phyloP scores from a whole-genome alignment of 2,329 filamentous ascomycete species.

The Aspergillus amoenus region DNA sequence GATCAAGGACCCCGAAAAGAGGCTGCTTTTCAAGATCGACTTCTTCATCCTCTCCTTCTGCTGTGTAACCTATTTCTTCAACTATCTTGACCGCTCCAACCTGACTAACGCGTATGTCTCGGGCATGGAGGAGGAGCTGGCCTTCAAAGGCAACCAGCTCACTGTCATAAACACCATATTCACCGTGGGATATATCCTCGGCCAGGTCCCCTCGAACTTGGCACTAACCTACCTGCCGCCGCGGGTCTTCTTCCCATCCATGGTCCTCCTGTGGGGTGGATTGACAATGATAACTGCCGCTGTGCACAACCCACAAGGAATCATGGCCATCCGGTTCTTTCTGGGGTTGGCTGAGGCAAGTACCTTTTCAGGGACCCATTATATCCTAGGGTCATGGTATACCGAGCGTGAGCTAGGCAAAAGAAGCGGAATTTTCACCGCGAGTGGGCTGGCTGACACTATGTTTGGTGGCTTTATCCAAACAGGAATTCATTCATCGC shows the following conservation, averaged over 20 bases:
- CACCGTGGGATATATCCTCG: slow-evolving; percentile 27
- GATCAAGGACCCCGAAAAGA: slow-evolving; percentile 7
- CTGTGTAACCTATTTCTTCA: slow-evolving; percentile 51
- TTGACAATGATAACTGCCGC: slow-evolving; percentile 35
- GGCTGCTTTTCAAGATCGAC: slow-evolving; percentile 53
- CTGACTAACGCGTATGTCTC: slow-evolving; percentile 49
- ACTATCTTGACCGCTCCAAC: slow-evolving; percentile 49
- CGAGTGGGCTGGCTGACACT: slow-evolving; percentile 3
- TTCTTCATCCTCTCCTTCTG: slow-evolving; percentile 48
- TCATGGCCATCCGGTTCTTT: slow-evolving; percentile 41
- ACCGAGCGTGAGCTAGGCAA: slow-evolving; percentile 27
- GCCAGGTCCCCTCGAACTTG: slow-evolving; percentile 24
- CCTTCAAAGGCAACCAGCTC: slow-evolving; percentile 31
- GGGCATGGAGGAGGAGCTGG: slow-evolving; percentile 35
- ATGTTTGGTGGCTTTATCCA: slow-evolving; percentile 14
- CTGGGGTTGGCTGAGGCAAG: slow-evolving; percentile 34
- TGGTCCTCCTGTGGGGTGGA: slow-evolving; percentile 33
- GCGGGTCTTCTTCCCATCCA: slow-evolving; percentile 27
- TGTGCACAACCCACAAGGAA: slow-evolving; percentile 27
- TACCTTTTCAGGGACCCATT: slow-evolving; percentile 37
- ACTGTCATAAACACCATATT: slow-evolving; percentile 27
- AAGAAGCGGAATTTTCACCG: slow-evolving; percentile 11
- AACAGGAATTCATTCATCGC: slow-evolving; percentile 9
- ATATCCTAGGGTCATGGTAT: slow-evolving; percentile 46
- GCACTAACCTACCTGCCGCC: slow-evolving; percentile 29